phyloP scores from a whole-genome alignment of 495 filamentous ascomycete species.

The Hyaloscypha variabilis region DNA sequence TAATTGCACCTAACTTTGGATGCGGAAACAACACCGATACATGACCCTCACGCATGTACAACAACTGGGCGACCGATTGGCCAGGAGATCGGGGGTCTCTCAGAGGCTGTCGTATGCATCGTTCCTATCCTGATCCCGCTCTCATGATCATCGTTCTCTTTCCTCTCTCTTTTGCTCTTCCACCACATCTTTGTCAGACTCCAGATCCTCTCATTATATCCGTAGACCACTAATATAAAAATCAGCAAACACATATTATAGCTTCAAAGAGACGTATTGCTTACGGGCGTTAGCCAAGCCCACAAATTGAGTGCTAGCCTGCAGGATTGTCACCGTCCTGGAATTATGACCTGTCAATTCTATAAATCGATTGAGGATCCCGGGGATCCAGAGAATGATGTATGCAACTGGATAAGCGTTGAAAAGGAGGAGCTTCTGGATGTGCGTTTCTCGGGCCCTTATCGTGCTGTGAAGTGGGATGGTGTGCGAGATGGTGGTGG shows the following conservation, averaged over 20 bases:
- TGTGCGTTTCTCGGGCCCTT: neutral
- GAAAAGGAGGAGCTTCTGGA: constrained; percentile 3
- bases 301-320: constrained; percentile 8
- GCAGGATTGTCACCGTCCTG: neutral
- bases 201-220: constrained; percentile 11
- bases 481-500: no score
- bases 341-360: constrained; percentile 4
- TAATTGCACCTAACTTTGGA: no score
- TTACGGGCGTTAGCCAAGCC: constrained; percentile 12
- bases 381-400: constrained; percentile 10
- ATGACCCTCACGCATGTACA: no score
- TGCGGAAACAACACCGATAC: no score
- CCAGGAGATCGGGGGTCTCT: no score
- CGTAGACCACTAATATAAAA: constrained; percentile 1
- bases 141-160: no score
- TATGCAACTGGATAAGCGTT: constrained; percentile 11
- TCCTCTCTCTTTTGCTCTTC: no score
- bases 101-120: no score
- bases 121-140: no score
- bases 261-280: neutral
- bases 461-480: no score
- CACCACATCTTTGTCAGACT: neutral
- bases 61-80: no score
- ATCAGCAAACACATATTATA: neutral
- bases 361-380: constrained; percentile 7